Conservation (phyloP, 805 yeast species). For the Sugiyamaella qingdaonensis region DNA sequence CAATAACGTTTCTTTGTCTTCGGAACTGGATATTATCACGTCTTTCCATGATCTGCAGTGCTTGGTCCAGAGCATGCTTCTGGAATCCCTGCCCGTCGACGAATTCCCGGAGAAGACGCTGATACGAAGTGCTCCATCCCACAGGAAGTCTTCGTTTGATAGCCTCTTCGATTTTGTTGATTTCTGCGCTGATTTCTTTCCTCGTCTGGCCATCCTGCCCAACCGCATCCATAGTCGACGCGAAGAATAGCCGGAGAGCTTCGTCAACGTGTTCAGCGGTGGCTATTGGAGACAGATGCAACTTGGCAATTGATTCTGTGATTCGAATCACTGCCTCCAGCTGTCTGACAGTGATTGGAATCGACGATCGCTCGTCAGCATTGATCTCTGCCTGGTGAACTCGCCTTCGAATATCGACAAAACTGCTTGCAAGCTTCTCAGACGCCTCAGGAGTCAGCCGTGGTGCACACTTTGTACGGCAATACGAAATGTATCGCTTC, state of each 20-base stretch:
- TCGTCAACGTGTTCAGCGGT: constrained; percentile 89
- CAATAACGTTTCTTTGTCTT: constrained; percentile 78
- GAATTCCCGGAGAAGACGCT: constrained; percentile 77
- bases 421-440: constrained; percentile 84
- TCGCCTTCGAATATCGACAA: constrained; percentile 81
- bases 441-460: constrained; percentile 83
- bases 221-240: constrained; percentile 97
- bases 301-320: constrained; percentile 87
- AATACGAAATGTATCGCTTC: constrained; percentile 89
- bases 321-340: constrained; percentile 96
- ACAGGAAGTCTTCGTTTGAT: constrained; percentile 87
- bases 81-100: constrained; percentile 43
- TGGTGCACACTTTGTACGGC: constrained; percentile 87
- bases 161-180: constrained; percentile 75
- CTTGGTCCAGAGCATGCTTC: constrained; percentile 74
- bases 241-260: constrained; percentile 88
- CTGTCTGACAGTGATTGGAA: constrained; percentile 97
- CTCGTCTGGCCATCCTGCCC: constrained; percentile 53
- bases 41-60: constrained; percentile 74
- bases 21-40: constrained; percentile 84
- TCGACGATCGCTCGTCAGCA: constrained; percentile 84
- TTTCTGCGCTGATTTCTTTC: constrained; percentile 63
- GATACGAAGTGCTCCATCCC: constrained; percentile 92
- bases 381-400: constrained; percentile 76
- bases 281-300: constrained; percentile 78